These are phyloP conservation scores for Poronia punctata DNA, from an alignment of 495 filamentous ascomycete genomes.

Conservation along the genomic window DNA sequence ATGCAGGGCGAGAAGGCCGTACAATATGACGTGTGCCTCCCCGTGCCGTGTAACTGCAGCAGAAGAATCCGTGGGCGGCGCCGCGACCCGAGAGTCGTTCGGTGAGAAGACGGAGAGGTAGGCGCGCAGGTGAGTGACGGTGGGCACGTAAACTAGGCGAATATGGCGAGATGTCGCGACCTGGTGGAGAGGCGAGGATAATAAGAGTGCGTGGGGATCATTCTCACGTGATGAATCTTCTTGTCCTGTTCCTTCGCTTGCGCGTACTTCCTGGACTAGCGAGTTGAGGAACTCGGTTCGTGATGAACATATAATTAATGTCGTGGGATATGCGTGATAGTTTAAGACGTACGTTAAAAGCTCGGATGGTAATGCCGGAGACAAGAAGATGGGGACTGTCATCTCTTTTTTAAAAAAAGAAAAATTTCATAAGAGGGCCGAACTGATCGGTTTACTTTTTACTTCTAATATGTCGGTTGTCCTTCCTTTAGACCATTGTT, in stretches of 20 bases:
- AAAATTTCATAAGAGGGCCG: no score
- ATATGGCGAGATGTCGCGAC: conserved; percentile 61
- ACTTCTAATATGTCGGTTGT: no score
- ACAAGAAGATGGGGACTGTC: conserved; percentile 37
- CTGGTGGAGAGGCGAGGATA: conserved; percentile 58
- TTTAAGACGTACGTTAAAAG: conserved; percentile 59
- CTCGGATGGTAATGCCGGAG: conserved; percentile 46
- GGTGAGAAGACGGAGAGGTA: conserved; percentile 54
- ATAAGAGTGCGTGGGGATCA: conserved; percentile 33
- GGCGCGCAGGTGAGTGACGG: conserved; percentile 68
- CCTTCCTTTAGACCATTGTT: no score
- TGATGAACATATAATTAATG: conserved; percentile 64
- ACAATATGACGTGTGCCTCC: conserved; percentile 49
- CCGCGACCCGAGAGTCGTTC: conserved; percentile 15
- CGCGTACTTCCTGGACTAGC: conserved; percentile 27
- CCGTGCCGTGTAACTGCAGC: neutral
- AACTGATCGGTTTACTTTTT: no score
- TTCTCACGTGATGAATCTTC: conserved; percentile 1
- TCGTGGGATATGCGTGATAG: conserved; percentile 45
- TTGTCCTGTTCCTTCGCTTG: conserved; percentile 4
- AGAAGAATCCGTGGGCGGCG: conserved; percentile 22
- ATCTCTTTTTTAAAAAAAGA: no score
- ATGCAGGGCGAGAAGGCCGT: conserved; percentile 63
- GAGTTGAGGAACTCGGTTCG: conserved; percentile 54
- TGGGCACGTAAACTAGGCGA: conserved; percentile 63